A percentile compares a stretch with the other conserved stretches of the same genome.
These are phyloP conservation scores for Agaricales sp. DNA, from an alignment of 1,284 basidiomycete genomes.

Conservation along the genomic window DNA sequence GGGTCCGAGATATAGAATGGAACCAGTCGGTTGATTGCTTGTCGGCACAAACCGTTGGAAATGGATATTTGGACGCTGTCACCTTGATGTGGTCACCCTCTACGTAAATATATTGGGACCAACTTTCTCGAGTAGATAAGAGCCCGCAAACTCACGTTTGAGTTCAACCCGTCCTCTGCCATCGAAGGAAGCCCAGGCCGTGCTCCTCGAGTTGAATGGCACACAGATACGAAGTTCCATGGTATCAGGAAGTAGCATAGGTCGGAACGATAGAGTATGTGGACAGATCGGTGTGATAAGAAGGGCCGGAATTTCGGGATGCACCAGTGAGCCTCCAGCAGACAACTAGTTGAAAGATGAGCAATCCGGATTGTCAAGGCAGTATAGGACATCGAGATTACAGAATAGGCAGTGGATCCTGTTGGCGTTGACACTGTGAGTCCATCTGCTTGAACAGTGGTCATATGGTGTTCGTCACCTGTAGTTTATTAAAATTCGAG, in stretches of 20 bases:
- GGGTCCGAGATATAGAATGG: conserved; percentile 88
- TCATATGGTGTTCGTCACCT: conserved; percentile 99
- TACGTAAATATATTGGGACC: conserved; percentile 26
- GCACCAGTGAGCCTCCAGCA: conserved; percentile 94
- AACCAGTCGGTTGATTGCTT: conserved; percentile 99
- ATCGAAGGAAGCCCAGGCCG: conserved; percentile 98
- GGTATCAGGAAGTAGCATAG: conserved; percentile 96
- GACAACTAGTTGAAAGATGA: conserved; percentile 54
- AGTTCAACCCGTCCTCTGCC: conserved; percentile 94
- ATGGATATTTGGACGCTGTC: conserved; percentile 95
- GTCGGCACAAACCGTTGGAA: conserved; percentile 96
- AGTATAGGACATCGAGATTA: conserved; percentile 24
- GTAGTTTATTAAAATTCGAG: conserved; percentile 4
- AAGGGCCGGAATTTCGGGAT: conserved; percentile 95
- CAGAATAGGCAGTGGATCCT: conserved; percentile 96
- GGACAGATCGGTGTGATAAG: conserved; percentile 98
- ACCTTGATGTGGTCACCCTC: conserved; percentile 99
- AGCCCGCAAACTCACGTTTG: conserved; percentile 61
- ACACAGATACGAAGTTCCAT: conserved; percentile 99
- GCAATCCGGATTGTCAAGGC: neutral
- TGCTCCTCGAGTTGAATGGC: conserved; percentile 95
- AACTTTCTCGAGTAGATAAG: conserved; percentile 3
- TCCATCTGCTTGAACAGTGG: conserved; percentile 97
- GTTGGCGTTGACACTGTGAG: conserved; percentile 95
- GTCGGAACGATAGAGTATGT: conserved; percentile 96